Evolutionary conservation across 331 rosid species (phyloP), one percentile per base, ranked within the genome.

Genomic region (Malus hybrid): DNA sequence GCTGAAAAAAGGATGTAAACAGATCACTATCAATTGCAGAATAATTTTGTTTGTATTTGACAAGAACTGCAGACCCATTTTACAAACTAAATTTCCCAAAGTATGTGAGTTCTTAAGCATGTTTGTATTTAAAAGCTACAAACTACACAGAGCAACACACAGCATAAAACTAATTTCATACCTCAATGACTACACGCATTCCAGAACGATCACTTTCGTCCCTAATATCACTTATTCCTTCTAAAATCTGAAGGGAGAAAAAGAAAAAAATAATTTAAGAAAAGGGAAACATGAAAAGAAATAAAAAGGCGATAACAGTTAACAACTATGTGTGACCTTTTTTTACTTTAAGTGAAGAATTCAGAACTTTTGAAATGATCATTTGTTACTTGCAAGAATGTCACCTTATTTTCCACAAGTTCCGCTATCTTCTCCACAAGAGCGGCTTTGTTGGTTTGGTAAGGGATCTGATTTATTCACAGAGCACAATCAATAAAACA

Each of bases 121-220:
- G 14, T 11, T 28, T 33, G 28, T 36, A 48, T 10, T 66, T 39
- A 71, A 74, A 70, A 42, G 71, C 62, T 69, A 48, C 79, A 24
- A 68, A 79, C 20, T 34, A 70, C 55, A 28, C 56, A 67, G 67
- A 61, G 24, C 20, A 64, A 26, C 5, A 61, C 5, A 61, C n/a
- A 55, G 67, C 56, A 63, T 50, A 32, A 66, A 71, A 63, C 62
- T 74, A 10, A 52, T 36, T 71, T 39, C 78, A 26, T 75, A 94
- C 97, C 99, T 94, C 97, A 79, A 94, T 89, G 52, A 94, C 97
- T 61, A 94, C 70, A 63, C 50, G 50, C 50, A 44, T 44, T 82
- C 97, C 99, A 83, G 97, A 70, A 33, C 99, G 96, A 83, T 94
- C 99, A 81, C 97, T 92, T 76, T 94, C 99, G 73, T 94, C 99